Evolutionary conservation across 1,284 basidiomycete genomes (phyloP), one percentile per base, ranked within the genome.

Genomic region (Pisolithus thermaeus): DNA sequence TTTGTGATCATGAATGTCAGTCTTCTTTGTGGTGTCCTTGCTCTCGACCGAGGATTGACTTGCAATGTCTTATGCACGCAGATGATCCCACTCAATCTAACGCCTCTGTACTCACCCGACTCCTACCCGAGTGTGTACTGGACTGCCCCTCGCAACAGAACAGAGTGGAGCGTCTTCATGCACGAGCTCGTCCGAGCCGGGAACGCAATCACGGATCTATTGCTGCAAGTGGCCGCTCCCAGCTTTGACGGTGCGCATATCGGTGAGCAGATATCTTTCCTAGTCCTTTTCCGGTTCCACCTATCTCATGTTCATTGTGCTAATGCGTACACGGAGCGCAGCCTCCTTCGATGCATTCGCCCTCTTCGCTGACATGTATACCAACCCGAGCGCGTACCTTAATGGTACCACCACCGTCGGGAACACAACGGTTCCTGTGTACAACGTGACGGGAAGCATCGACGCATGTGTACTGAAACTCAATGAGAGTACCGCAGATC

Each of bases 81-180:
- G 78, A 76, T 79, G 66, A 70, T 76, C 28, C 77, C 77, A 1
- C 67, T 79, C 28, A 66, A 78, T 49, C 61, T 65, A 4, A 67
- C 70, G 5, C 69, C 72, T n/a, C 59, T 77, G 18, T 79, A 78
- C 53, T 58, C 71, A 11, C 61, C 63, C 4, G 46, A 67, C 46
- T 75, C 75, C 4, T 78, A 76, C 51, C 67, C 69, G 2, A 73
- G 60, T 53, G 61, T 51, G 32, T 78, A 72, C 54, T 79, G 76
- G 77, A 65, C 65, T 27, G 61, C 65, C 8, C 59, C 68, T 41
- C 70, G 74, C 25, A 79, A 79, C 55, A 68, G 74, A 6, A 78
- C 76, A 1, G 73, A 72, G 59, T 79, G 77, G 76, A 74, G 65
- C 55, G 65, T 78, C 12, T 67, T 67, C 59, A 78, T 78, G 69